These are phyloP conservation scores for Lepidium africanum DNA, from an alignment of 345 rosid genomes.

Conservation along the genomic window DNA sequence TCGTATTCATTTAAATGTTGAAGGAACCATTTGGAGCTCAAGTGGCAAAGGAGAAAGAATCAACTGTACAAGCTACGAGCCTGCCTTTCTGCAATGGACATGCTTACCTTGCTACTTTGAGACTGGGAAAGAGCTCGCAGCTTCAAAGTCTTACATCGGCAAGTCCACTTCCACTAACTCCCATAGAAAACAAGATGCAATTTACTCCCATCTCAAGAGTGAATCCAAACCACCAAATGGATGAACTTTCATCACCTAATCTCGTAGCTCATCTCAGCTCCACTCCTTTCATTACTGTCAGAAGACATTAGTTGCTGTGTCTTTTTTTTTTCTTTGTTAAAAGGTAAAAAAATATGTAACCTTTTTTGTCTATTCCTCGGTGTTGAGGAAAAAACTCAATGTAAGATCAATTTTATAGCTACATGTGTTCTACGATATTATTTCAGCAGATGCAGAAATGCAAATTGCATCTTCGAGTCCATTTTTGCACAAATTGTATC, in stretches of 20 bases:
- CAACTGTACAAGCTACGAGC: constrained; percentile 34
- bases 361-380: constrained; percentile 11
- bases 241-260: constrained; percentile 36
- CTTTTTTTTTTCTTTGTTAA: constrained; percentile 12
- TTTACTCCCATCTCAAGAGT: constrained; percentile 28
- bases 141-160: constrained; percentile 22
- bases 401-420: not conserved
- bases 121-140: constrained; percentile 33
- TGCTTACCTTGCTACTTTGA: constrained; percentile 47
- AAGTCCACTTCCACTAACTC: constrained; percentile 45
- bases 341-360: constrained; percentile 1
- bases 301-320: constrained; percentile 30
- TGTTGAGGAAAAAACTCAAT: not conserved
- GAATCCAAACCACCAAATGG: constrained; percentile 30
- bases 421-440: constrained; percentile 4
- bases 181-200: constrained; percentile 53
- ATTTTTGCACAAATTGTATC: not conserved
- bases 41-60: constrained; percentile 51
- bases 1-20: constrained; percentile 11
- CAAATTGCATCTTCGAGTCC: not conserved
- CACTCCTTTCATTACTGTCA: constrained; percentile 47
- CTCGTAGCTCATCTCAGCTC: constrained; percentile 42
- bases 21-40: constrained; percentile 56
- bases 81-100: constrained; percentile 44
- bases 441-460: constrained; percentile 6